phyloP scores from a whole-genome alignment of 2,329 filamentous ascomycete genomes.

The Huntiella abstrusa region DNA sequence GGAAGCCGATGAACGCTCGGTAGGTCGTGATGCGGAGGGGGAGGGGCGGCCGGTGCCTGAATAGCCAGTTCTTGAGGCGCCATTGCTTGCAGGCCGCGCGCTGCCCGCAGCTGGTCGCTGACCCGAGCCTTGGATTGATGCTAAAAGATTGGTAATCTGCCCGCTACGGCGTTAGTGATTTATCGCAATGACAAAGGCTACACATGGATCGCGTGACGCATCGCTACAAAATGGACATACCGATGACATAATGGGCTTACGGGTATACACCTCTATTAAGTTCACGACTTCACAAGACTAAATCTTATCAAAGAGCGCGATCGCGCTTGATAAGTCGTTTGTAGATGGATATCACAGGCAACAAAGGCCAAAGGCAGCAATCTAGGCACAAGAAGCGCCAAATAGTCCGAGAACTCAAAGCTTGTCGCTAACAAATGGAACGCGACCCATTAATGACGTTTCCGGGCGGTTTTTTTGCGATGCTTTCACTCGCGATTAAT shows the following conservation, averaged over 20 bases:
- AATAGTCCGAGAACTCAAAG: neutral
- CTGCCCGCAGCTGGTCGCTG: neutral
- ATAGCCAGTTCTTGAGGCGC: neutral
- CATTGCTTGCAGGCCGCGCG: neutral
- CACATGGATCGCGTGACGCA: too few relatives aligned
- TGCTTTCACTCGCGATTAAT: neutral
- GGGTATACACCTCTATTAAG: too few relatives aligned
- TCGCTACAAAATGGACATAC: too few relatives aligned
- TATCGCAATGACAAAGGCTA: neutral
- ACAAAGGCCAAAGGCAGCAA: too few relatives aligned
- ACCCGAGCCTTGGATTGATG: conserved; percentile 4
- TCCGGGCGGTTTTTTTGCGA: neutral
- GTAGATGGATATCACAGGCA: too few relatives aligned
- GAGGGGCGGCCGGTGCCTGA: conserved; percentile 1
- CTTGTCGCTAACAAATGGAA: too few relatives aligned
- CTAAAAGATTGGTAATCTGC: conserved; percentile 10
- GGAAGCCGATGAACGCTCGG: conserved; percentile 15
- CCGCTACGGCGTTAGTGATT: conserved; percentile 1
- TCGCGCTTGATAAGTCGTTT: neutral
- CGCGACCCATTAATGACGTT: neutral
- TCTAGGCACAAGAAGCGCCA: neutral
- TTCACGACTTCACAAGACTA: too few relatives aligned
- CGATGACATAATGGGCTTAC: too few relatives aligned
- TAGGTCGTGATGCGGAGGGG: conserved; percentile 11
- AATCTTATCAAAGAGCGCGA: neutral